Conservation (phyloP, 2,329 filamentous ascomycete species). For the Stylonectria norvegica region DNA sequence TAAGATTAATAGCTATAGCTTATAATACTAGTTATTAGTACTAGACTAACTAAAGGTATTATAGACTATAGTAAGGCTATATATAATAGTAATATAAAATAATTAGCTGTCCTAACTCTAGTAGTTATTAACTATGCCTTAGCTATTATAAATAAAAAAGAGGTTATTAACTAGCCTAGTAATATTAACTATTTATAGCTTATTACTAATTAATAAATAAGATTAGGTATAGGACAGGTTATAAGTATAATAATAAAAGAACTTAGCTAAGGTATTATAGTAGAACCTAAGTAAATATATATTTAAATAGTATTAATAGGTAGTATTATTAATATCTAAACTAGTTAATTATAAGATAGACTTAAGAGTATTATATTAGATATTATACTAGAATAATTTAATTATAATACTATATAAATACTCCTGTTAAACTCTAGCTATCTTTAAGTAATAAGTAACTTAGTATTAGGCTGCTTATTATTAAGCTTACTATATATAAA, state of each 20-base stretch:
- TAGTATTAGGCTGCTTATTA: background rate
- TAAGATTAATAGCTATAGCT: background rate
- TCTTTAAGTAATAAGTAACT: background rate
- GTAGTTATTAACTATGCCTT: background rate
- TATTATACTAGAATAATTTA: background rate
- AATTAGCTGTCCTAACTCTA: background rate
- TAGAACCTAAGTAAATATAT: background rate
- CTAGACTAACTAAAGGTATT: background rate
- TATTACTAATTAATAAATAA: background rate
- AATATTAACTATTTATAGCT: background rate
- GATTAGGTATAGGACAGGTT: background rate
- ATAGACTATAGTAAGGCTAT: background rate
- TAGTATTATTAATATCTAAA: background rate
- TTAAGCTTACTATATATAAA: background rate
- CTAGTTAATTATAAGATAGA: background rate
- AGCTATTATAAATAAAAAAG: background rate
- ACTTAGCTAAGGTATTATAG: background rate
- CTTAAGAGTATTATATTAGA: background rate
- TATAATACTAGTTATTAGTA: background rate
- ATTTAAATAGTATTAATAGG: background rate
- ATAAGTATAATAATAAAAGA: background rate
- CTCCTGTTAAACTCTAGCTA: background rate
- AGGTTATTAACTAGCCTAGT: background rate
- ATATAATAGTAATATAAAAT: background rate
- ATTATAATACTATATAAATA: background rate